Percentiles rank a stretch among this genome's conserved stretches.
Evolutionary conservation across 2,329 filamentous ascomycete genomes (phyloP).

Genomic region (Colletotrichum destructivum): DNA sequence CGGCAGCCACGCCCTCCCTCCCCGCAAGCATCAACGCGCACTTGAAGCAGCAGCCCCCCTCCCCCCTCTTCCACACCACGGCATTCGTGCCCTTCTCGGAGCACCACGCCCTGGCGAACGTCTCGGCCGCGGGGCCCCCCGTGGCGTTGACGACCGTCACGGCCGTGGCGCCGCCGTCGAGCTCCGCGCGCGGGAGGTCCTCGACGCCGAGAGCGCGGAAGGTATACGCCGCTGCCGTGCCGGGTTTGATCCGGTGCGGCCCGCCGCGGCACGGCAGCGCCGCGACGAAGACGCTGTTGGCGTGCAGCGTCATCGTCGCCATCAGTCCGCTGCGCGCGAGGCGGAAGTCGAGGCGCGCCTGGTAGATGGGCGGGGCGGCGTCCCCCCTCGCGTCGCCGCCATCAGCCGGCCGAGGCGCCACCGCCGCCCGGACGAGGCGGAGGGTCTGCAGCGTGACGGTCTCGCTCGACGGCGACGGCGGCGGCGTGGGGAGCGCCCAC

Average conservation of each 20-base stretch:
- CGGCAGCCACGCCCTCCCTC: background rate
- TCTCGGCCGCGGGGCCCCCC: background rate
- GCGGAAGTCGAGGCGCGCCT: background rate
- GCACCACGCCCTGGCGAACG: background rate
- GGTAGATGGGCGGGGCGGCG: background rate
- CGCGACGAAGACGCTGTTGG: conserved; percentile 1
- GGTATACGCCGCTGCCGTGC: background rate
- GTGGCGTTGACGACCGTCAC: background rate
- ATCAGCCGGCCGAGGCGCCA: background rate
- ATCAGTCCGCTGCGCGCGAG: background rate
- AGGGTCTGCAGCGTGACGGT: background rate
- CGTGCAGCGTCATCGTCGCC: background rate
- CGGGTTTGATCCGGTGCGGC: background rate
- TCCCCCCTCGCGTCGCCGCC: background rate
- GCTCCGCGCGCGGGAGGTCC: no score
- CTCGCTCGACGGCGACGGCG: no score
- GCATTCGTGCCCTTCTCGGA: background rate
- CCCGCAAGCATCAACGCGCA: background rate
- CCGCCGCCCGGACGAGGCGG: background rate
- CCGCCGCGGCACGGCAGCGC: background rate
- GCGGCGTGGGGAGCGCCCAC: background rate
- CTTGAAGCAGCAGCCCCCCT: background rate
- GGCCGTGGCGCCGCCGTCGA: no score
- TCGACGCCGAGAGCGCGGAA: background rate
- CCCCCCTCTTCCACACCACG: background rate